Evolutionary conservation across 768 basidiomycete species (phyloP), one percentile per base, ranked within the genome.

Genomic region (Coprinopsis strossmayeri): DNA sequence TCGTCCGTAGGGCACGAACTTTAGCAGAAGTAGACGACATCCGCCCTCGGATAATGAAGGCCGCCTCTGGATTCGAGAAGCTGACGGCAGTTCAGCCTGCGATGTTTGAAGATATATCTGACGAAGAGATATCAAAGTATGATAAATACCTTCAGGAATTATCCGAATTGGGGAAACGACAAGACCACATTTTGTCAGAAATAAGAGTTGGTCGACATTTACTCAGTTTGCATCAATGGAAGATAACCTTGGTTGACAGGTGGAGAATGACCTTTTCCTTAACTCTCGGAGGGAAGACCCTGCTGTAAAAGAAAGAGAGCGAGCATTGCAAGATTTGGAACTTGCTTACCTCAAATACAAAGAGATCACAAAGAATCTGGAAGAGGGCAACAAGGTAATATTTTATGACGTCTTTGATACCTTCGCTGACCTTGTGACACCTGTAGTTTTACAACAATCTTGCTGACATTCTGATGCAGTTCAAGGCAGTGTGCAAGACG

Each of bases 401-500:
- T 23, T 26, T 37, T 35, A 35, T 50, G 11, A 23, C 10, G 34
- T 26, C 17, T 35, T n/a, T 3, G 18, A 32, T 27, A 26, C 21
- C 44, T 44, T 15, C 18, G 34, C 20, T 5, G 13, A 15, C 11
- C 32, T 26, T 4, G 2, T 15, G 18, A n/a, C 17, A 12, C 15
- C 21, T 39, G 34, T 34, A 93, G 87, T 98, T 97, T 60, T 95
- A 99, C 62, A 92, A 91, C 53, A 87, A 90, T 57, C 76, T 98
- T 47, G 75, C 79, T 2, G 77, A 72, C 10, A 79, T 94, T 38
- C 63, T 95, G 1, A 67, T 73, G 4, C 77, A 83, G 52, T 89
- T 91, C 69, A 86, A 81, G 61, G 84, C 85, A 46, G 73, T 73
- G 2, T 92, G 89, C 61, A 78, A 77, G 56, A 72, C 73, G 3